Evolutionary conservation across 2,329 filamentous ascomycete species (phyloP).

Genomic region (Colletotrichum sp.): DNA sequence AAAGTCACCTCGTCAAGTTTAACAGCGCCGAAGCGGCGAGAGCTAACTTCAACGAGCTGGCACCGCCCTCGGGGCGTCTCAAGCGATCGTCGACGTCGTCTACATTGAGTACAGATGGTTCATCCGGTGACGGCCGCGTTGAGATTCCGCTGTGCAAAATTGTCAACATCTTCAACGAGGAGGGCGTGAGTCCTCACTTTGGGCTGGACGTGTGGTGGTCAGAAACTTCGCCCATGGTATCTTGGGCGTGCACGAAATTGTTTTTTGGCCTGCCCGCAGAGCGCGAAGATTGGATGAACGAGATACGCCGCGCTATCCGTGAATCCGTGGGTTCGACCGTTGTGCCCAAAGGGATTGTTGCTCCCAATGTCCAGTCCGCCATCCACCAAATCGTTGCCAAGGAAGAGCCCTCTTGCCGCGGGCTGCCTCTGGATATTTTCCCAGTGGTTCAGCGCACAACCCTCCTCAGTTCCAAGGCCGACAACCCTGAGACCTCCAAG

Average conservation of each 20-base stretch:
- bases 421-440: slow-evolving; percentile 45
- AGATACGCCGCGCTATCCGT: slow-evolving; percentile 48
- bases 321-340: slow-evolving; percentile 38
- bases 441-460: slow-evolving; percentile 55
- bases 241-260: slow-evolving; percentile 52
- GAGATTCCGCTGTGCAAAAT: slow-evolving; percentile 55
- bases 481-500: slow-evolving; percentile 46
- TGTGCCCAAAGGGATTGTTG: slow-evolving; percentile 40
- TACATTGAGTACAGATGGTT: slow-evolving; percentile 29
- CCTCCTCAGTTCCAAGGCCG: slow-evolving; percentile 42
- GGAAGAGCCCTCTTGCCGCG: slow-evolving; percentile 43
- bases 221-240: slow-evolving; percentile 44
- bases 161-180: slow-evolving; percentile 57
- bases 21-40: slow-evolving; percentile 51
- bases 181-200: slow-evolving; percentile 53
- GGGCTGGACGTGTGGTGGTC: slow-evolving; percentile 64
- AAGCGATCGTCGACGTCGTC: slow-evolving; percentile 28
- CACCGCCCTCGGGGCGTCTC: slow-evolving; percentile 23
- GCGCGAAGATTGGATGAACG: slow-evolving; percentile 53
- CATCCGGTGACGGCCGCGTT: slow-evolving; percentile 42
- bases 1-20: slow-evolving; percentile 56
- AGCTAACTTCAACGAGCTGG: slow-evolving; percentile 50
- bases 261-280: slow-evolving; percentile 55
- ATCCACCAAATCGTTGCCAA: slow-evolving; percentile 51
- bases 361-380: slow-evolving; percentile 50